phyloP scores from a whole-genome alignment of 2,329 filamentous ascomycete species.

The Helotiales sp. region DNA sequence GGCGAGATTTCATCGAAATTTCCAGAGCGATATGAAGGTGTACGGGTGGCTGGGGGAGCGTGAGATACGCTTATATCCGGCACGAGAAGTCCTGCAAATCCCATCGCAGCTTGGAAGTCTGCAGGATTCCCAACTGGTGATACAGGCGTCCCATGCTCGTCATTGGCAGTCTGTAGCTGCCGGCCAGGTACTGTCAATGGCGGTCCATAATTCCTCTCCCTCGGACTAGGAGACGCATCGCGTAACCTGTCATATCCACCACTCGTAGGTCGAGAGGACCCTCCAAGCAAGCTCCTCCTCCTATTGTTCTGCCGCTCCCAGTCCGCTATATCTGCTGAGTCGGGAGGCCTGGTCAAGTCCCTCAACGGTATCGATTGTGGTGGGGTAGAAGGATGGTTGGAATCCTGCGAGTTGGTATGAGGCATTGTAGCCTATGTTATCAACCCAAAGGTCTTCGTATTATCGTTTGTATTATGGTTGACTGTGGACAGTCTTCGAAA shows the following conservation, averaged over 20 bases:
- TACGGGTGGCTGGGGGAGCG: constrained; percentile 20
- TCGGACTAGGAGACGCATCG: constrained; percentile 32
- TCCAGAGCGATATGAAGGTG: constrained; percentile 29
- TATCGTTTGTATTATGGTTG: constrained; percentile 8
- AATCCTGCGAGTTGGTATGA: constrained; percentile 47
- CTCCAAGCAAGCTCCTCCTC: constrained; percentile 34
- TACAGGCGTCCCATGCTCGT: constrained; percentile 24
- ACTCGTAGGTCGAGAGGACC: constrained; percentile 29
- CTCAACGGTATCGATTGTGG: constrained; percentile 71
- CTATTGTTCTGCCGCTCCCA: constrained; percentile 29
- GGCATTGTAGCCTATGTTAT: constrained; percentile 41
- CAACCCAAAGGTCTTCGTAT: constrained; percentile 20
- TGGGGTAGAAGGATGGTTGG: constrained; percentile 42
- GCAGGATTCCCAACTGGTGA: constrained; percentile 33
- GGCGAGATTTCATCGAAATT: constrained; percentile 28
- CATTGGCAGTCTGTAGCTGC: constrained; percentile 14
- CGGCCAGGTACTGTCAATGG: constrained; percentile 14
- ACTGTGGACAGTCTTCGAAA: constrained; percentile 5
- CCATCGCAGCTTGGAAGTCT: constrained; percentile 35
- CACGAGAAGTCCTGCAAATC: constrained; percentile 36
- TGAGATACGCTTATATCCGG: constrained; percentile 35
- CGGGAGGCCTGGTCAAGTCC: constrained; percentile 49
- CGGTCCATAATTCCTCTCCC: constrained; percentile 14
- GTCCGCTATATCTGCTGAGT: constrained; percentile 29
- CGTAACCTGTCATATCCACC: constrained; percentile 35